Evolutionary conservation across 805 yeast genomes (phyloP), one percentile per base, ranked within the genome.

Genomic region (Pichia heedii): DNA sequence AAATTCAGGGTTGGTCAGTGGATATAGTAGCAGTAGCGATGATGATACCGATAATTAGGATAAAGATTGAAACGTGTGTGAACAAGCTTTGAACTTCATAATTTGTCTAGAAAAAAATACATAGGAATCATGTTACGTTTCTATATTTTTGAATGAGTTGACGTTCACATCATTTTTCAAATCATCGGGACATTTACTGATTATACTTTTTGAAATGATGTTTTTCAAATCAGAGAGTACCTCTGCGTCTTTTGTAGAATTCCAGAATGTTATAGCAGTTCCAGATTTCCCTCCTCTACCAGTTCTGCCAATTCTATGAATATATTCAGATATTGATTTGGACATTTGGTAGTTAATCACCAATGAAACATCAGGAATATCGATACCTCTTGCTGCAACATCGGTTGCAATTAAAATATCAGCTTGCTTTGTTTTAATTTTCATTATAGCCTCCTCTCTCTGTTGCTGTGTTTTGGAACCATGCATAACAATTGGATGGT

Each of bases 361-460:
- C 30, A 89, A 60, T 0, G 93, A 77, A 8, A 90, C 95, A 52
- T 84, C 74, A 1, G 87, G 81, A n/a, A 90, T 79, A 61, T 93
- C 97, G 37, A 90, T 76, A 58, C 98, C 98, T 66, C 98, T 76
- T 3, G 96, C 95, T 0, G 97, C 97, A 21, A 90, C 87, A 60
- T 90, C 96, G 0, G 97, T 93, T 3, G 97, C 97, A 16, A 90
- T 79, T 36, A 90, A 63, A 7, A 85, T 68, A 41, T 78, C 80
- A 0, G 73, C 73, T 21, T 65, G 62, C 2, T 83, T 80, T 6
- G 62, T 50, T 37, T 80, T 70, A 48, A 90, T 70, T 29, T 76
- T 69, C 10, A 66, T 63, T 16, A 90, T 69, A 0, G 95, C 84
- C n/a, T 63, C 63, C 56, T 90, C 97, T 62, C 98, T 75, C 54